Evolutionary conservation across 2,329 filamentous ascomycete species (phyloP), one percentile per base, ranked within the genome.

Genomic region (Trichoderma gracile): DNA sequence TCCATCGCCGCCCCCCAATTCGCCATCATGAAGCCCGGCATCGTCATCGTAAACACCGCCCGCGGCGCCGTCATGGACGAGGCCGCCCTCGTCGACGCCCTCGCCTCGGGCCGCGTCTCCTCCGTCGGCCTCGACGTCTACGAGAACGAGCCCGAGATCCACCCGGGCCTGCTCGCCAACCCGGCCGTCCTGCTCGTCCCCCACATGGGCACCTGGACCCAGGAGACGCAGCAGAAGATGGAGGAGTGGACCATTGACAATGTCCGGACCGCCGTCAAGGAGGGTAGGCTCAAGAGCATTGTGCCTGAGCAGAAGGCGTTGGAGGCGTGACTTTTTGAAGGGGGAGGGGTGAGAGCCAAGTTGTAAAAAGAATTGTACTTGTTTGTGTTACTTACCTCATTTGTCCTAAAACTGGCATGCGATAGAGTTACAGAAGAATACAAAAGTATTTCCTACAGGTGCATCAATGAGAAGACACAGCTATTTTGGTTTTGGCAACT

Each of bases 121-220:
- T 89, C 86, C 12, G 88, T 81, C 15, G 92, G 92, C 1, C 81
- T 96, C 5, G 92, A 96, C 73, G 92, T 96, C 56, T 96, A 88
- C 72, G 92, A 96, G 73, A 81, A 93, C 43, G 92, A 96, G 76
- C 92, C 92, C 0, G 81, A 85, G 65, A 79, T 96, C 30, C 90
- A 95, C 72, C 87, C 87, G 0, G 90, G 89, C 1, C 79, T 96
- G 47, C 69, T 93, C 15, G 78, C 79, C 17, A 93, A 94, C 72
- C 85, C 86, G 2, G 84, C 86, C 69, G 90, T 91, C 23, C 80
- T 94, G 70, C 80, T 96, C 30, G 78, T 96, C 42, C 92, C 92
- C 58, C 92, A 96, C 75, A 91, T 96, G 90, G 92, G 92, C 0
- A 96, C 92, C 0, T 92, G 85, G 82, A 94, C 90, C 0, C 79